These are phyloP conservation scores for Multifurca ochricompacta DNA, from an alignment of 768 basidiomycete genomes.

Conservation along the genomic window DNA sequence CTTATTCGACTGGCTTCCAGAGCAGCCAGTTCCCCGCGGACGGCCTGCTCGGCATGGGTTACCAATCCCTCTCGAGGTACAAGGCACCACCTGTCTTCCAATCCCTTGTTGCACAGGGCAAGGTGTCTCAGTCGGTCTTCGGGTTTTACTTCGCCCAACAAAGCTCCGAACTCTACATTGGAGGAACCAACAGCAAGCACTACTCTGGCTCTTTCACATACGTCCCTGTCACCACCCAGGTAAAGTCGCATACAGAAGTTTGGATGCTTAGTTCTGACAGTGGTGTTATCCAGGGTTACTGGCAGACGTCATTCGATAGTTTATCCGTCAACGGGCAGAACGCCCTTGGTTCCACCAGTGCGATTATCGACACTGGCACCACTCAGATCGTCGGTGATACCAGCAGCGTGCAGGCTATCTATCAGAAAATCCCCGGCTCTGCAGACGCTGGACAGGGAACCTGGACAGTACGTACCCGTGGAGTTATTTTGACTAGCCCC, in stretches of 20 bases:
- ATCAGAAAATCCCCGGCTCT: not conserved
- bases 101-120: conserved; percentile 34
- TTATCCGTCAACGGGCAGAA: conserved; percentile 21
- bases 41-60: conserved; percentile 36
- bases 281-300: not conserved
- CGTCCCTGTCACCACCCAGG: not conserved
- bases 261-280: conserved; percentile 24
- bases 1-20: conserved; percentile 31
- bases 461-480: not conserved
- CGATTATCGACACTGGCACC: conserved; percentile 29
- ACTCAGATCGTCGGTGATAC: conserved; percentile 24
- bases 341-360: conserved; percentile 1
- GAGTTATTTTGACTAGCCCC: too few species aligned
- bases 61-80: conserved; percentile 24
- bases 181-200: conserved; percentile 4
- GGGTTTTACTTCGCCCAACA: conserved; percentile 38
- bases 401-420: not conserved
- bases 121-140: conserved; percentile 33
- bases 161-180: conserved; percentile 30
- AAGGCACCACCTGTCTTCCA: conserved; percentile 28
- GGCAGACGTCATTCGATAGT: conserved; percentile 22
- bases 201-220: conserved; percentile 4
- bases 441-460: not conserved
- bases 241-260: conserved; percentile 8
- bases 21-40: conserved; percentile 29